Base-by-base conservation (phyloP, 1,139 yeast species). In the Meyerozyma elateridarum region DNA sequence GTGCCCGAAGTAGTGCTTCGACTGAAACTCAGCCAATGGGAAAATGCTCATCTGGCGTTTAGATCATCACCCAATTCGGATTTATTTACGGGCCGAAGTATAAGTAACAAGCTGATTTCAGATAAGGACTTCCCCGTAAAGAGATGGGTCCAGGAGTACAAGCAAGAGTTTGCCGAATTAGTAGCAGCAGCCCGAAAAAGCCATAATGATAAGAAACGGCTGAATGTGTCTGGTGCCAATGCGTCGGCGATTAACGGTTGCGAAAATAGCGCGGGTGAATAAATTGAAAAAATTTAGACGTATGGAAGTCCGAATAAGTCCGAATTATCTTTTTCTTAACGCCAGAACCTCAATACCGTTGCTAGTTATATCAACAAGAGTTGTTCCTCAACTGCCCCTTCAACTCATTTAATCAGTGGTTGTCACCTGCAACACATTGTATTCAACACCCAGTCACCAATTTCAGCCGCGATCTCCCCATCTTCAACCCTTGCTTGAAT, bases 1-100 rank as follows among this genome's bases (percentile, higher is more conserved):
- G 73, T 73, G 4, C 56, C 75, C 13, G 78, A 75, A 18, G 56
- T 61, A 28, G 70, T 73, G 4, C 52, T 89, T 29, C 60, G 74
- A 31, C 73, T 70, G 36, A 72, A 70, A 37, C 60, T 89, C 30
- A 56, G 60, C 18, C 76, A 75, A 44, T 85, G 96, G 95, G 96
- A 89, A 46, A 51, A 62, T 8, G 53, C 68, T 3, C 69, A 64
- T 43, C 61, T 52, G 59, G 60, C 65, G 4, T 60, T 62, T 34
- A 46, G 46, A 22, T 39, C 39, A 6, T 36, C 44, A 2, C 38
- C 47, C 4, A 43, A 49, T 8, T 42, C 53, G 6, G 44, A 47
- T 15, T 39, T 64, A 19, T 63, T 61, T 33, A 41, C 50, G 14
- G 46, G 45, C 5, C 44, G 54, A n/a, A 48, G 48, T 27, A 36